phyloP scores from a whole-genome alignment of 805 yeast species.

The Candida yuanshanica region DNA sequence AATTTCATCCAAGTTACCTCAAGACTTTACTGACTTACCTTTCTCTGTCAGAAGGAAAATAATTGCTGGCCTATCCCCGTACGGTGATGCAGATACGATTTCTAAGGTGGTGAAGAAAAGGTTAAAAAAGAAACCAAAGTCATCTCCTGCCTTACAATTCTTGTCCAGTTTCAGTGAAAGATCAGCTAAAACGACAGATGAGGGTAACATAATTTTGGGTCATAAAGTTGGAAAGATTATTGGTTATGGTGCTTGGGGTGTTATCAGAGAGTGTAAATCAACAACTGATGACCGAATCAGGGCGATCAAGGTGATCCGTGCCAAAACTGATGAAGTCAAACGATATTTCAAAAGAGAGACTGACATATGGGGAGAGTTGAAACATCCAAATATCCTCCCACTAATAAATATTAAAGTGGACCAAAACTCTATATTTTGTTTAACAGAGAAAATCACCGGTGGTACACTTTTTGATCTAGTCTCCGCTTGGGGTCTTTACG shows the following conservation, averaged over 20 bases:
- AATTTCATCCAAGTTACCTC: conserved; percentile 36
- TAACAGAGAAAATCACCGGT: conserved; percentile 61
- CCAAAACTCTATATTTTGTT: conserved; percentile 58
- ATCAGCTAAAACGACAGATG: conserved; percentile 39
- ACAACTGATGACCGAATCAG: conserved; percentile 23
- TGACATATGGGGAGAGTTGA: conserved; percentile 63
- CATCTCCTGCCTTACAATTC: conserved; percentile 25
- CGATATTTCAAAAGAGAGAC: conserved; percentile 66
- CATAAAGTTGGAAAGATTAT: conserved; percentile 65
- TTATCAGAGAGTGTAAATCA: conserved; percentile 61
- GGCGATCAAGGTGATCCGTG: conserved; percentile 63
- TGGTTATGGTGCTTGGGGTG: conserved; percentile 90
- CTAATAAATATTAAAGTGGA: conserved; percentile 59
- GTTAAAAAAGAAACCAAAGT: conserved; percentile 18
- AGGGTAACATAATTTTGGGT: conserved; percentile 61
- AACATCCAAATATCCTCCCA: conserved; percentile 62
- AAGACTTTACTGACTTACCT: conserved; percentile 49
- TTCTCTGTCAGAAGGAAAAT: conserved; percentile 53
- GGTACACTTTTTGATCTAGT: conserved; percentile 82
- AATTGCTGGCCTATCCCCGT: conserved; percentile 30
- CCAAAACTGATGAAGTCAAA: conserved; percentile 46
- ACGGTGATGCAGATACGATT: conserved; percentile 26
- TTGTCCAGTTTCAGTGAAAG: conserved; percentile 21
- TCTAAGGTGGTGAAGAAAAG: conserved; percentile 22
- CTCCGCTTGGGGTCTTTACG: conserved; percentile 52